These are phyloP conservation scores for Fusarium tanahbumbuense DNA, from an alignment of 2,329 filamentous ascomycete species.

Conservation along the genomic window DNA sequence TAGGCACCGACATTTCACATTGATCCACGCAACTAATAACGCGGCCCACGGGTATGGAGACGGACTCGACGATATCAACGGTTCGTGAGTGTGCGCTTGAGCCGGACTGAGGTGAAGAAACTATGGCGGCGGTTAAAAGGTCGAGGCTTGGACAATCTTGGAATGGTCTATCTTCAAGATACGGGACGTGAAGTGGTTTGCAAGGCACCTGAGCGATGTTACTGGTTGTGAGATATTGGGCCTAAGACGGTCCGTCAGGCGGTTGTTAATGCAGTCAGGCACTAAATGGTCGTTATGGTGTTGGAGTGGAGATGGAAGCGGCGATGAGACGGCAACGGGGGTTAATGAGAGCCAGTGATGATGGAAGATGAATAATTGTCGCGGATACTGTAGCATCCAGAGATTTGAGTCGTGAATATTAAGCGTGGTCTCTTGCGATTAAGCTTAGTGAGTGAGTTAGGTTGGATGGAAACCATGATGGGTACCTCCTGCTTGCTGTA, in stretches of 20 bases:
- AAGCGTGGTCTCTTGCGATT: slow-evolving; percentile 3
- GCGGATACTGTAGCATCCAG: slow-evolving; percentile 6
- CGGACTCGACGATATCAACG: slow-evolving; percentile 1
- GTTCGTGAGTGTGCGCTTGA: neutral
- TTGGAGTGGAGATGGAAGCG: slow-evolving; percentile 26
- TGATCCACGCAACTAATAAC: slow-evolving; percentile 19
- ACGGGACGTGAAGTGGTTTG: slow-evolving; percentile 24
- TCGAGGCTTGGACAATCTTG: slow-evolving; percentile 38
- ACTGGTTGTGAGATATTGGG: slow-evolving; percentile 39
- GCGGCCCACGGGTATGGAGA: slow-evolving; percentile 15
- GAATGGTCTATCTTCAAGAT: slow-evolving; percentile 35
- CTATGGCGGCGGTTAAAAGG: slow-evolving; percentile 32
- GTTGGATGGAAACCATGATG: neutral
- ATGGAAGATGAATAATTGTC: neutral
- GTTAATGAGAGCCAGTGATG: slow-evolving; percentile 15
- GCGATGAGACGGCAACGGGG: slow-evolving; percentile 24
- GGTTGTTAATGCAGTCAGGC: slow-evolving; percentile 39
- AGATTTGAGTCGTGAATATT: slow-evolving; percentile 1
- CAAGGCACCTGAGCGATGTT: slow-evolving; percentile 33
- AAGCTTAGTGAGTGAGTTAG: neutral
- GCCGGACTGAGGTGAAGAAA: slow-evolving; percentile 3
- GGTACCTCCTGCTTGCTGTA: neutral
- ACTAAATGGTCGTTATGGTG: slow-evolving; percentile 32
- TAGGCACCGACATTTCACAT: slow-evolving; percentile 19
- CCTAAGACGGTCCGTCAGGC: slow-evolving; percentile 34